Conservation (phyloP, 306 rosid genomes). For the Cicer cuneatum region DNA sequence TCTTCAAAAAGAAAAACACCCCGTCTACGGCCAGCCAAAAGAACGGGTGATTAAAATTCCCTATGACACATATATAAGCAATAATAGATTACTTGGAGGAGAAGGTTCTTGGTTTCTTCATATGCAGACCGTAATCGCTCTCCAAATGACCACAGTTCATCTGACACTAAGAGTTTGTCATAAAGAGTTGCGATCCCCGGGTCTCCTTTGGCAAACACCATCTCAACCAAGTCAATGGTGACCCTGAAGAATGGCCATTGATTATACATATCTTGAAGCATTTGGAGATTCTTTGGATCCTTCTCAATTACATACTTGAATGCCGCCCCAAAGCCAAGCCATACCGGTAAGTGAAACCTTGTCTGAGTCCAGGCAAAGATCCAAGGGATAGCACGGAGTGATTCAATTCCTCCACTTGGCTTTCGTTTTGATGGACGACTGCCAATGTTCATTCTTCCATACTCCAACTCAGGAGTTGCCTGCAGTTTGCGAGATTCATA, state of each 20-base stretch:
- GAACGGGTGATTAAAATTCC: neutral
- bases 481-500: constrained; percentile 47
- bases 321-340: constrained; percentile 98
- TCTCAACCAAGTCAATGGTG: constrained; percentile 90
- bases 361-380: constrained; percentile 99
- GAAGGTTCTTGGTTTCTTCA: constrained; percentile 76
- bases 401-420: constrained; percentile 99
- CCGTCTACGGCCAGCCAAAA: neutral
- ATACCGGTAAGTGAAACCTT: constrained; percentile 95
- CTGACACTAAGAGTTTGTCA: constrained; percentile 88
- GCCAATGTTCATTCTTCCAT: constrained; percentile 98
- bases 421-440: constrained; percentile 97
- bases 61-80: neutral
- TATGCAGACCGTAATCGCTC: constrained; percentile 66
- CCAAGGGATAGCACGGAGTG: constrained; percentile 99
- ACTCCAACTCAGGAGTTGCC: constrained; percentile 99
- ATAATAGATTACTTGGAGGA: constrained; percentile 66
- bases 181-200: constrained; percentile 86
- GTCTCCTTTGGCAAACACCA: constrained; percentile 99
- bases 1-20: neutral
- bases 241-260: constrained; percentile 99
- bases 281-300: constrained; percentile 80
- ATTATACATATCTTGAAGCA: constrained; percentile 85
- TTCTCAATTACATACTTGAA: constrained; percentile 76
- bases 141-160: constrained; percentile 76